Evolutionary conservation across 2,329 filamentous ascomycete genomes (phyloP).

Genomic region (Pyrenochaeta sp.): DNA sequence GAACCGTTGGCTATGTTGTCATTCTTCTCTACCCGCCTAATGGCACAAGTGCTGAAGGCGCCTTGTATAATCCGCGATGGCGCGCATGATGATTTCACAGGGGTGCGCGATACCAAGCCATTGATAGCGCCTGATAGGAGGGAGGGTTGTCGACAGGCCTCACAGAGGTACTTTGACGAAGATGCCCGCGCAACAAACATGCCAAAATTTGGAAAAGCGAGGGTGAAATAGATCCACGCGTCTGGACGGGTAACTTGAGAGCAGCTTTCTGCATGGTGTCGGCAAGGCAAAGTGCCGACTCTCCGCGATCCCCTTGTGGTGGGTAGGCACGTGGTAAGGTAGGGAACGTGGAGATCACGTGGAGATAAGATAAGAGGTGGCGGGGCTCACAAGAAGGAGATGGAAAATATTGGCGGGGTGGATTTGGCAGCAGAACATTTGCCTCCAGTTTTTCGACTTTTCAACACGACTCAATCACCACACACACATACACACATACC

Average conservation of each 20-base stretch:
- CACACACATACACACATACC: too few species aligned
- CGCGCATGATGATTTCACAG: not conserved
- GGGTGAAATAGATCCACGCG: not conserved
- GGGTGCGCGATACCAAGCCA: constrained; percentile 12
- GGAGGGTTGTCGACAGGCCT: constrained; percentile 26
- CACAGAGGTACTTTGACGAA: constrained; percentile 34
- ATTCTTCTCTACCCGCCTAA: constrained; percentile 22
- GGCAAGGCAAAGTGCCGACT: constrained; percentile 7
- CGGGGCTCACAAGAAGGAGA: constrained; percentile 21
- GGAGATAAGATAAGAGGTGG: constrained; percentile 34
- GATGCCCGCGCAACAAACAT: constrained; percentile 36
- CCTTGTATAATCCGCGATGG: constrained; percentile 16
- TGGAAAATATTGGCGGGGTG: constrained; percentile 39
- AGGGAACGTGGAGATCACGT: constrained; percentile 23
- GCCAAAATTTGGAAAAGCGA: not conserved
- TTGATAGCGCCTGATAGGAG: constrained; percentile 13
- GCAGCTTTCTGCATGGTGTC: constrained; percentile 9
- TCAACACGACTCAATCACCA: constrained; percentile 3
- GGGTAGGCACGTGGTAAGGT: not conserved
- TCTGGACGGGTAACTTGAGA: not conserved
- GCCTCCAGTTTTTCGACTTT: constrained; percentile 27
- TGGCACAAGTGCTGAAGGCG: constrained; percentile 30
- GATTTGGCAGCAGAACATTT: constrained; percentile 41
- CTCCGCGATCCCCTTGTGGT: not conserved
- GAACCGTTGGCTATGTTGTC: constrained; percentile 16